Percentiles rank a stretch among this genome's conserved stretches.
phyloP scores from a whole-genome alignment of 1,139 yeast genomes.

The Hyphopichia khmerensis region DNA sequence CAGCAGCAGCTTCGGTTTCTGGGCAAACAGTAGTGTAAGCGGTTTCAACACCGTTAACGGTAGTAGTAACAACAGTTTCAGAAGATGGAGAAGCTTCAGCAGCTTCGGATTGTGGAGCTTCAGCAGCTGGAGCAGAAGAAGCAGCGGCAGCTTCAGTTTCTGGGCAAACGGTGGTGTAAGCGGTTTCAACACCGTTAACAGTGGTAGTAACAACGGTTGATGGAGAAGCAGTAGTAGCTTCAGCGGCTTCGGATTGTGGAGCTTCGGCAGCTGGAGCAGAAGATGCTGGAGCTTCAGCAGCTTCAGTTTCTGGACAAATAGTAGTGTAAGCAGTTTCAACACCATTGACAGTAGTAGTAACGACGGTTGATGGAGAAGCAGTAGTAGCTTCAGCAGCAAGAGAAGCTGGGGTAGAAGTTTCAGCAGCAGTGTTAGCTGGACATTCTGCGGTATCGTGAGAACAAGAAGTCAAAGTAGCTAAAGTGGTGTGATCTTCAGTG shows the following conservation, averaged over 20 bases:
- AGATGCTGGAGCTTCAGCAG: conserved; percentile 16
- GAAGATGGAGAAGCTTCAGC: conserved; percentile 8
- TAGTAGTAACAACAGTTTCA: conserved; percentile 37
- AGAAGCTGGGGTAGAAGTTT: conserved; percentile 37
- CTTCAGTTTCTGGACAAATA: conserved; percentile 39
- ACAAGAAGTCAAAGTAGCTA: conserved; percentile 45
- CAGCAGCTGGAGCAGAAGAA: conserved; percentile 7
- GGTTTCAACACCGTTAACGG: conserved; percentile 43
- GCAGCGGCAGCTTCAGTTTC: conserved; percentile 14
- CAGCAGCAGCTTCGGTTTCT: conserved; percentile 15
- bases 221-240: conserved; percentile 14
- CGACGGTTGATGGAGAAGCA: background rate
- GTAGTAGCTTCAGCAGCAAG: conserved; percentile 30
- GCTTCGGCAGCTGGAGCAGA: conserved; percentile 40
- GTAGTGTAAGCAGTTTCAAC: conserved; percentile 48
- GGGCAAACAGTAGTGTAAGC: conserved; percentile 53
- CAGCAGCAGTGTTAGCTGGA: conserved; percentile 9
- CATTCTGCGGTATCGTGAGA: conserved; percentile 30
- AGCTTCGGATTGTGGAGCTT: conserved; percentile 6
- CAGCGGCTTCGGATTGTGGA: conserved; percentile 47
- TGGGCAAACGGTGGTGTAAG: conserved; percentile 53
- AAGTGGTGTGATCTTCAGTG: conserved; percentile 33
- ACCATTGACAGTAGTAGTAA: conserved; percentile 19
- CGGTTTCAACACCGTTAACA: conserved; percentile 35
- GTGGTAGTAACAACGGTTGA: conserved; percentile 4